Conservation (phyloP, 2,329 filamentous ascomycete genomes). For the Fusarium sulawesiense region DNA sequence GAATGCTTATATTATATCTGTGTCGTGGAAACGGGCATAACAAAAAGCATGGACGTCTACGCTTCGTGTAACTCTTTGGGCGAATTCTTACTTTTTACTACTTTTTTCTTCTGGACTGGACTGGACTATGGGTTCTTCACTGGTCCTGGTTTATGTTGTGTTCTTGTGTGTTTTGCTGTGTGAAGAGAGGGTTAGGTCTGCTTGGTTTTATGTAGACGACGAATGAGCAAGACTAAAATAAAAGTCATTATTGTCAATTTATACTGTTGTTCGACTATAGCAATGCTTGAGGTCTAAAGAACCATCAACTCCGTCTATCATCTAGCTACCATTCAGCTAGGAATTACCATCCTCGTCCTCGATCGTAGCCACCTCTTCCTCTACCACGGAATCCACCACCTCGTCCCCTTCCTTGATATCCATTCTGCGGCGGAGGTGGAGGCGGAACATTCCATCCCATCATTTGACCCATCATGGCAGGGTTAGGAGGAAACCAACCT, state of each 20-base stretch:
- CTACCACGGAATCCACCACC: conserved; percentile 46
- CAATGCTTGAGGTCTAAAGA: not conserved
- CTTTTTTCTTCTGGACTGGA: conserved; percentile 31
- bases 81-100: conserved; percentile 27
- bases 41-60: conserved; percentile 40
- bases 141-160: conserved; percentile 26
- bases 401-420: conserved; percentile 40
- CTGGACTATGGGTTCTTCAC: conserved; percentile 23
- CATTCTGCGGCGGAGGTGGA: conserved; percentile 40
- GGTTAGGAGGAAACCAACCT: conserved; percentile 47
- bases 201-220: conserved; percentile 47
- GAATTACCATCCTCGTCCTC: conserved; percentile 46
- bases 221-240: conserved; percentile 49
- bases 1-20: conserved; percentile 25
- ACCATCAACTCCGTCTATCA: not conserved
- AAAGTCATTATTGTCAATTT: conserved; percentile 46
- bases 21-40: conserved; percentile 19
- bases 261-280: not conserved
- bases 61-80: conserved; percentile 44
- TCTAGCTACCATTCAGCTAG: not conserved
- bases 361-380: conserved; percentile 49
- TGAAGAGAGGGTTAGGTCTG: conserved; percentile 26
- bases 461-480: conserved; percentile 44
- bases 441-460: conserved; percentile 44
- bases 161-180: conserved; percentile 19